Evolutionary conservation across 2,329 filamentous ascomycete species (phyloP).

Genomic region (Claviceps pusilla): DNA sequence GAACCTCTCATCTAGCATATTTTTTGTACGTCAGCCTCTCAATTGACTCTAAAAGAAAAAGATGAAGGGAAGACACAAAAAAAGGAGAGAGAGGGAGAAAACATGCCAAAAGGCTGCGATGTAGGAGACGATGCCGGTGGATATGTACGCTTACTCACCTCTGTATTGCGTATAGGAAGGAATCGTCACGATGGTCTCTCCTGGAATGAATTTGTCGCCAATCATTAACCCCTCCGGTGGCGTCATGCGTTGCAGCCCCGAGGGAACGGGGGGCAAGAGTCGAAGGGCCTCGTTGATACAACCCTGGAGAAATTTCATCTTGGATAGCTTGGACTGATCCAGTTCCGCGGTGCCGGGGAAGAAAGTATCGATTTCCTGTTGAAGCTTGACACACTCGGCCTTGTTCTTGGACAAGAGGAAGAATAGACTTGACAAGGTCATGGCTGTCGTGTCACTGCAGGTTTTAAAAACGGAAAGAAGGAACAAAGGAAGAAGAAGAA

Average conservation of each 20-base stretch:
- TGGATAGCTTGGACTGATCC: conserved; percentile 10
- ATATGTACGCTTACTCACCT: not conserved
- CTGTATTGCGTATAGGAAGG: conserved; percentile 7
- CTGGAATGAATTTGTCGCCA: conserved; percentile 20
- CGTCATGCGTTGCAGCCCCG: conserved; percentile 20
- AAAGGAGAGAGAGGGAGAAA: not conserved
- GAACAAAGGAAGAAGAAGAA: no score
- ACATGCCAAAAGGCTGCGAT: not conserved
- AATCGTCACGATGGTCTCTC: conserved; percentile 18
- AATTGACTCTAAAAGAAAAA: not conserved
- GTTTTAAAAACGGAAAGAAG: not conserved
- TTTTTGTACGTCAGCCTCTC: not conserved
- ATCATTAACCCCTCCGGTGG: conserved; percentile 22
- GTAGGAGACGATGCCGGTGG: not conserved
- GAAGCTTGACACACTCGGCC: conserved; percentile 15
- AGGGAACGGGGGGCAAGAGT: conserved; percentile 22
- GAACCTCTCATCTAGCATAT: conserved; percentile 7
- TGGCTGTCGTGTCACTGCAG: conserved; percentile 22
- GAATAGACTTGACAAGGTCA: conserved; percentile 19
- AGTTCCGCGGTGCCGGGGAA: conserved; percentile 3
- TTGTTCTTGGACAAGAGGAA: conserved; percentile 17
- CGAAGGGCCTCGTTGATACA: conserved; percentile 26
- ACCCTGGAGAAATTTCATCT: conserved; percentile 18
- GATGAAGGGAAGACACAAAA: not conserved
- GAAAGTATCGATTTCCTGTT: conserved; percentile 18